Evolutionary conservation across 345 rosid genomes (phyloP), one percentile per base, ranked within the genome.

Genomic region (Salix arbutifolia): DNA sequence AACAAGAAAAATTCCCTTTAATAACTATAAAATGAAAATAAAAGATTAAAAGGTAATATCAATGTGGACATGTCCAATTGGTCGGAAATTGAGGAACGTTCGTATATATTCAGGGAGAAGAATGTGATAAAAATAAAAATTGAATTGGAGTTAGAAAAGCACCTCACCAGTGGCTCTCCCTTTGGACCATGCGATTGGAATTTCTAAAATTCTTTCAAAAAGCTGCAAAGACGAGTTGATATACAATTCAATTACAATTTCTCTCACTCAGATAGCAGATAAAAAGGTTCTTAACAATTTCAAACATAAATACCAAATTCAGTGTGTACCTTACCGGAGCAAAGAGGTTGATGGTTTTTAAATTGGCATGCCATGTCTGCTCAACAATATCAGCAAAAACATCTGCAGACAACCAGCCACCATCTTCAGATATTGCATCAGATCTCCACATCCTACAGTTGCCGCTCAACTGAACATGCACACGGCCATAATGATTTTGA

Each of bases 131-230:
- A 46, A 46, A 65, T 42, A 35, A 65, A 48, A 65, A 58, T n/a
- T 38, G 56, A 79, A 70, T 46, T 73, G 65, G 33, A 85, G 90
- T 86, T 82, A 91, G 97, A 88, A 74, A 93, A 89, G 93, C 97
- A 94, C 98, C 97, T 95, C 99, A 91, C 99, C 99, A 74, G 93
- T 88, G 81, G 96, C 99, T 90, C 97, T 95, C 82, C 99, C 99
- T 82, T 90, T 89, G 25, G 86, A 88, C 98, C 98, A 95, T 33
- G 82, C 78, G 78, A 93, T 90, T 69, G 97, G 97, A 76, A 95
- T 95, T 78, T 90, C 97, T 88, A 95, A 76, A 76, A 95, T 88
- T 81, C 97, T 87, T 85, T 95, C 99, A 83, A 93, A 93, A 81
- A 91, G 93, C 97, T 95, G 91, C 80, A 35, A 79, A 56, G 73